Conservation (phyloP, 495 filamentous ascomycete species). For the Thermochaetoides thermophila region DNA sequence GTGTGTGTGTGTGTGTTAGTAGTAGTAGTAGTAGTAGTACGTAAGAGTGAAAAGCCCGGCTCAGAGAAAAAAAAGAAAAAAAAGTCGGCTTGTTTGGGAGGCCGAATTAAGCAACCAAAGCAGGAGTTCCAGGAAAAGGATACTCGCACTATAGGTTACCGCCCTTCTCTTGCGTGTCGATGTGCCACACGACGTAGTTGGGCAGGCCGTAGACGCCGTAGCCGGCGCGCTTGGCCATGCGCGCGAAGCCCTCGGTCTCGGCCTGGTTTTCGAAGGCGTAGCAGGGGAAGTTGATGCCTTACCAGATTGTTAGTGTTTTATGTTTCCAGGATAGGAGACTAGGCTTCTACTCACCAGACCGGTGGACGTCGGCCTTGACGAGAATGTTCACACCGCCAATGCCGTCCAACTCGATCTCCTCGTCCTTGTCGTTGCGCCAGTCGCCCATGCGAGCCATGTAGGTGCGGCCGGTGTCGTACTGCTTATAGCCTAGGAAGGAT, state of each 20-base stretch:
- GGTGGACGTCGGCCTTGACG: conserved; percentile 93
- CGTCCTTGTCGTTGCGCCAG: conserved; percentile 80
- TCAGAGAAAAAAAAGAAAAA: too few relatives aligned
- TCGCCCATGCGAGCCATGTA: conserved; percentile 82
- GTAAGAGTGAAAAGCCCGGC: too few relatives aligned
- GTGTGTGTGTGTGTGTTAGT: too few relatives aligned
- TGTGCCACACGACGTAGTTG: conserved; percentile 98
- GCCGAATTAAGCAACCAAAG: too few relatives aligned
- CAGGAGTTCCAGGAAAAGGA: too few relatives aligned
- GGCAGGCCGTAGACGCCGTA: conserved; percentile 86
- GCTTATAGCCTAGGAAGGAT: conserved; percentile 55
- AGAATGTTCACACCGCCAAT: conserved; percentile 96
- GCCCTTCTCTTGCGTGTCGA: conserved; percentile 94
- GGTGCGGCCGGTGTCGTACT: conserved; percentile 77
- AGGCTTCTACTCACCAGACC: conserved; percentile 49
- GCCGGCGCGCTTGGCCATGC: conserved; percentile 94
- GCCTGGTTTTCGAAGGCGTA: conserved; percentile 99
- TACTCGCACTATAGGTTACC: conserved; percentile 64
- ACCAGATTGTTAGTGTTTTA: conserved; percentile 2
- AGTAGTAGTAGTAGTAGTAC: too few relatives aligned
- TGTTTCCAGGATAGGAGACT: too few relatives aligned
- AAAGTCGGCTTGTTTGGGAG: too few relatives aligned
- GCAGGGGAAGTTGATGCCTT: conserved; percentile 92
- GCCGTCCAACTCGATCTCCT: conserved; percentile 82
- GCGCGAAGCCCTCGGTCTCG: conserved; percentile 95